phyloP scores from a whole-genome alignment of 2,329 filamentous ascomycete species.

The Diatrype stigma region DNA sequence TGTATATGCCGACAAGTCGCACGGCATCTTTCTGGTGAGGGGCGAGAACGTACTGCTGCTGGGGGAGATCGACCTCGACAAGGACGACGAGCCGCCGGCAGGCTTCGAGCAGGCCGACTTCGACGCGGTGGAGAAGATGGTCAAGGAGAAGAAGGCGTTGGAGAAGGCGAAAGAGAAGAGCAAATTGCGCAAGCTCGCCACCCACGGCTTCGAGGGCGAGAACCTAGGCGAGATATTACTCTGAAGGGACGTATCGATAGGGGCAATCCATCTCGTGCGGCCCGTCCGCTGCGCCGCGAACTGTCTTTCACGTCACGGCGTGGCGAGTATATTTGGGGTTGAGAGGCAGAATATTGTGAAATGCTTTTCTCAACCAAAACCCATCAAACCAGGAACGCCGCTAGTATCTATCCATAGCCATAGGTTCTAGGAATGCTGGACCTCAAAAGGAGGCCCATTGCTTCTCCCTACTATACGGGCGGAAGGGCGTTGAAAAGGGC shows the following conservation, averaged over 20 bases:
- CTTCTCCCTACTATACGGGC: too few species aligned
- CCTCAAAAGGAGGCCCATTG: too few species aligned
- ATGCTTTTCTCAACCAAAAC: slow-evolving; percentile 34
- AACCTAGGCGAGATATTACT: slow-evolving; percentile 71
- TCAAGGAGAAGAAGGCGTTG: slow-evolving; percentile 64
- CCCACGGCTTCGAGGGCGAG: slow-evolving; percentile 84
- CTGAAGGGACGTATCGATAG: slow-evolving; percentile 35
- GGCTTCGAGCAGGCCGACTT: slow-evolving; percentile 63
- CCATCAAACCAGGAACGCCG: too few species aligned
- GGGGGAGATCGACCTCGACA: slow-evolving; percentile 95
- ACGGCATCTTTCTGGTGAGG: slow-evolving; percentile 85
- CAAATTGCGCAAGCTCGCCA: slow-evolving; percentile 65
- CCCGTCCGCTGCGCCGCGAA: background rate
- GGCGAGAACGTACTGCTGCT: slow-evolving; percentile 96
- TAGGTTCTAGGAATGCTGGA: too few species aligned
- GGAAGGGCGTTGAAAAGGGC: too few species aligned
- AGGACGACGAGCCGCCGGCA: slow-evolving; percentile 78
- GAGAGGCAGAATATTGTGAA: slow-evolving; percentile 61
- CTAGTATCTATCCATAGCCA: too few species aligned
- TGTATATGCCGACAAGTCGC: slow-evolving; percentile 77
- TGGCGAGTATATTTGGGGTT: background rate
- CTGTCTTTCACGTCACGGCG: too few species aligned
- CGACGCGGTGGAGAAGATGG: slow-evolving; percentile 66
- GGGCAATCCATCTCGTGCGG: background rate
- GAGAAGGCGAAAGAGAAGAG: slow-evolving; percentile 72